These are phyloP conservation scores for Taiozyma sp. DNA, from an alignment of 1,139 yeast genomes.

Conservation along the genomic window DNA sequence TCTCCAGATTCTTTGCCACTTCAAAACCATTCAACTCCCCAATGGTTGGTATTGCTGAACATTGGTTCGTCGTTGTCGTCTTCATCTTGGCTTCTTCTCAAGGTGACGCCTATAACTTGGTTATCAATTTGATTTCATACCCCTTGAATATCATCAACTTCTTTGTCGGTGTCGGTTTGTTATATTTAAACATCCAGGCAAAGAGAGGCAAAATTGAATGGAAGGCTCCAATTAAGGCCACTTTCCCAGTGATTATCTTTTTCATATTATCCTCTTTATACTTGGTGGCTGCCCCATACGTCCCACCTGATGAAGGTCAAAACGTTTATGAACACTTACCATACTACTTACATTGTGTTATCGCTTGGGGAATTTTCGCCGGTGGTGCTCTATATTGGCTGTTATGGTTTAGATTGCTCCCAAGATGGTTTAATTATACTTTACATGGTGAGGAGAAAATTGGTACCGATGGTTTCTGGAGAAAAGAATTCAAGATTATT, in stretches of 20 bases:
- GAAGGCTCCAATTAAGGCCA: slow-evolving; percentile 74
- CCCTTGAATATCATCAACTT: slow-evolving; percentile 71
- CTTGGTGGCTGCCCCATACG: slow-evolving; percentile 74
- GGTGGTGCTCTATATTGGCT: slow-evolving; percentile 72
- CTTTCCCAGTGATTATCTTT: slow-evolving; percentile 57
- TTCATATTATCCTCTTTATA: slow-evolving; percentile 68
- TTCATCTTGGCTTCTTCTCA: slow-evolving; percentile 66
- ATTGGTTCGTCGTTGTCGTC: slow-evolving; percentile 47
- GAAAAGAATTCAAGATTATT: slow-evolving; percentile 51
- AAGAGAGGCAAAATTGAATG: slow-evolving; percentile 52
- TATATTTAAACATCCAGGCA: slow-evolving; percentile 57
- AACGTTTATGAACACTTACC: slow-evolving; percentile 64
- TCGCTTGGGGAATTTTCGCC: slow-evolving; percentile 74
- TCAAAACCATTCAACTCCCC: slow-evolving; percentile 53
- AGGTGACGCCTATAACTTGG: slow-evolving; percentile 76
- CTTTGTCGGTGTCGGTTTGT: slow-evolving; percentile 67
- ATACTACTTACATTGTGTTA: slow-evolving; percentile 79
- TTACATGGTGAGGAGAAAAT: slow-evolving; percentile 57
- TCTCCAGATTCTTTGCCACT: slow-evolving; percentile 50
- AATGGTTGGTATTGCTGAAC: slow-evolving; percentile 50
- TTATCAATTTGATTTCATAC: slow-evolving; percentile 70
- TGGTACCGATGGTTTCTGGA: slow-evolving; percentile 75
- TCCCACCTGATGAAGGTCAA: slow-evolving; percentile 69
- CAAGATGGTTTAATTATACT: slow-evolving; percentile 53
- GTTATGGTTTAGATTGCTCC: slow-evolving; percentile 59